Evolutionary conservation across 2,329 filamentous ascomycete genomes (phyloP).

Genomic region (Paraphaeosphaeria minitans): DNA sequence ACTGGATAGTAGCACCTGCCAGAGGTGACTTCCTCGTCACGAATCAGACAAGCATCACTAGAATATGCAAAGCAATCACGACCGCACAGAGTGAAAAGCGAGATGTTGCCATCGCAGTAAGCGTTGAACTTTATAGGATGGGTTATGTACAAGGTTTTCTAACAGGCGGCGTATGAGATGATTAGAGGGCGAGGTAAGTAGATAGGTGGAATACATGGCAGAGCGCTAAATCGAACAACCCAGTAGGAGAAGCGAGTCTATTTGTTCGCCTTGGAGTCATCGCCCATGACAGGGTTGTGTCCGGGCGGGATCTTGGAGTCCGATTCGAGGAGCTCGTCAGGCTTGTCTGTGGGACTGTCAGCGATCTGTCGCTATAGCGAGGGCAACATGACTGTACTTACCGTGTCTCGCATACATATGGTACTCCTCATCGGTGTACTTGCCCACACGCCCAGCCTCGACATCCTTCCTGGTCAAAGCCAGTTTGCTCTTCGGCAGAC

Average conservation of each 20-base stretch:
- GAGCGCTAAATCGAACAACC: not conserved
- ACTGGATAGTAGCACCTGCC: no score
- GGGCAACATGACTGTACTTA: slow-evolving; percentile 37
- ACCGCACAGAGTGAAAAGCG: not conserved
- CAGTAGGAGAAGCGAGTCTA: slow-evolving; percentile 33
- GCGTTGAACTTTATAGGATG: not conserved
- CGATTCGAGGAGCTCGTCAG: slow-evolving; percentile 58
- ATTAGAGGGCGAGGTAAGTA: not conserved
- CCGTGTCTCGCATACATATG: slow-evolving; percentile 56
- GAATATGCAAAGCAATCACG: not conserved
- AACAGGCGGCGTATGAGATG: not conserved
- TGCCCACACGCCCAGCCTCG: slow-evolving; percentile 56
- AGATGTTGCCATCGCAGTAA: not conserved
- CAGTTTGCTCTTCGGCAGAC: slow-evolving; percentile 62
- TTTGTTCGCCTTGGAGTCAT: slow-evolving; percentile 56
- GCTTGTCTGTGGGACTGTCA: slow-evolving; percentile 51
- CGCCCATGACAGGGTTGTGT: slow-evolving; percentile 52
- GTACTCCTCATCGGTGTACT: slow-evolving; percentile 55
- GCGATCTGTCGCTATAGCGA: not conserved
- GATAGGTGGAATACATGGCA: not conserved
- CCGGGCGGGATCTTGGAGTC: slow-evolving; percentile 54
- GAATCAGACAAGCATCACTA: not conserved
- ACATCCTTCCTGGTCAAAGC: slow-evolving; percentile 62
- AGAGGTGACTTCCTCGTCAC: no score
- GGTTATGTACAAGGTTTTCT: not conserved